These are phyloP conservation scores for Oemleria cerasiformis DNA, from an alignment of 306 rosid genomes.

Conservation along the genomic window DNA sequence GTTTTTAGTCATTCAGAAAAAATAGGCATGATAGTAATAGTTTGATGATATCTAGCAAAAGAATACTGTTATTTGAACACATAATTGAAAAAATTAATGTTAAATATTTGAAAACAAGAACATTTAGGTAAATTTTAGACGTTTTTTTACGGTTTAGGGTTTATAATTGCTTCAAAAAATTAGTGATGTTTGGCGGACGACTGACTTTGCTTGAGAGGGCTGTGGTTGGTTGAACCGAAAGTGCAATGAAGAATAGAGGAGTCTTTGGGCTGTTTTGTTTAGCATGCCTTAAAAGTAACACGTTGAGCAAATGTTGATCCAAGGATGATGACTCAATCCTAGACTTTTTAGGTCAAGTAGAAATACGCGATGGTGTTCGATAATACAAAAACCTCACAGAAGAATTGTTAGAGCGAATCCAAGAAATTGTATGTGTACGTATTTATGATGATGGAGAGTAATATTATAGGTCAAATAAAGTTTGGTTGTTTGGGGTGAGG, in stretches of 20 bases:
- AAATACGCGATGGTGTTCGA: too few species aligned
- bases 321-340: constrained; percentile 3
- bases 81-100: background rate
- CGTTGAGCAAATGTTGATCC: background rate
- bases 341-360: background rate
- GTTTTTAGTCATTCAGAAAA: background rate
- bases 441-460: background rate
- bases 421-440: background rate
- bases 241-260: background rate
- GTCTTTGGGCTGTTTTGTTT: background rate
- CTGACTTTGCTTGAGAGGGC: constrained; percentile 2
- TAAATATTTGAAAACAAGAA: background rate
- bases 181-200: constrained; percentile 19
- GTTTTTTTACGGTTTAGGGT: background rate
- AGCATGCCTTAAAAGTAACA: constrained; percentile 1
- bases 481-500: too few species aligned
- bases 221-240: constrained; percentile 26
- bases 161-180: background rate
- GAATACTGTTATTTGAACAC: background rate
- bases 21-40: background rate
- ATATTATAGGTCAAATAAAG: background rate
- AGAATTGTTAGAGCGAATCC: too few species aligned
- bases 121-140: too few species aligned
- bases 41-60: background rate
- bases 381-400: too few species aligned